A percentile compares a stretch with the other conserved stretches of the same genome.
Conservation (phyloP, 345 rosid species). For the Aquilaria sinensis region DNA sequence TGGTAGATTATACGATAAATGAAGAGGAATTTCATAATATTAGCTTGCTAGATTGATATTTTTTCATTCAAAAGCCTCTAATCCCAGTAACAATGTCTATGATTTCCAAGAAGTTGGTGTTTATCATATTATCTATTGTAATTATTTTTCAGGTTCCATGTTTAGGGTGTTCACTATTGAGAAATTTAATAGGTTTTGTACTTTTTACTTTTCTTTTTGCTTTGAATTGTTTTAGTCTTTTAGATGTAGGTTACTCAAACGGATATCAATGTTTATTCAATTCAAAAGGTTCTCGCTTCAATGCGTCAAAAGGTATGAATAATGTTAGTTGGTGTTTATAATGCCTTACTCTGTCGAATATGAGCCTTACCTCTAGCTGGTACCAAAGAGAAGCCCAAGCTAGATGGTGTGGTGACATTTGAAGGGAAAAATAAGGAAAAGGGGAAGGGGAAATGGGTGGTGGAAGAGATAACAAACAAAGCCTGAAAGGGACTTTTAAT, state of each 20-base stretch:
- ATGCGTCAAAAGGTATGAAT: slow-evolving; percentile 75
- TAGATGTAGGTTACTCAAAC: slow-evolving; percentile 98
- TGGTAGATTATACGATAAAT: slow-evolving; percentile 83
- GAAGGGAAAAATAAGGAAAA: too few species aligned
- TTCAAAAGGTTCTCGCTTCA: slow-evolving; percentile 81
- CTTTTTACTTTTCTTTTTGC: too few species aligned
- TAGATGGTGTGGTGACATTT: too few species aligned
- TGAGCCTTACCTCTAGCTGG: too few species aligned
- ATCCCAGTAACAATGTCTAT: slow-evolving; percentile 84
- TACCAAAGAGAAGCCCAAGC: too few species aligned
- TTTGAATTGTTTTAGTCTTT: slow-evolving; percentile 7
- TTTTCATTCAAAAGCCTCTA: slow-evolving; percentile 95
- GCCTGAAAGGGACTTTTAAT: too few species aligned
- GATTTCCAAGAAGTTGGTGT: slow-evolving; percentile 82
- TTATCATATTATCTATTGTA: not conserved
- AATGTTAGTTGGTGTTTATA: not conserved
- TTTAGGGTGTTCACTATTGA: not conserved
- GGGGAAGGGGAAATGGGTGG: too few species aligned
- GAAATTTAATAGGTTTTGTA: not conserved
- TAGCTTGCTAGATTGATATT: slow-evolving; percentile 75
- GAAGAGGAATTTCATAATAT: slow-evolving; percentile 91
- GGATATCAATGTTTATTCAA: slow-evolving; percentile 79
- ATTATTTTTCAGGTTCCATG: not conserved
- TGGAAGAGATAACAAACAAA: too few species aligned
- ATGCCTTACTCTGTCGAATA: too few species aligned